Base-by-base conservation (phyloP, 2,329 filamentous ascomycete species). In the Neonectria punicea region DNA sequence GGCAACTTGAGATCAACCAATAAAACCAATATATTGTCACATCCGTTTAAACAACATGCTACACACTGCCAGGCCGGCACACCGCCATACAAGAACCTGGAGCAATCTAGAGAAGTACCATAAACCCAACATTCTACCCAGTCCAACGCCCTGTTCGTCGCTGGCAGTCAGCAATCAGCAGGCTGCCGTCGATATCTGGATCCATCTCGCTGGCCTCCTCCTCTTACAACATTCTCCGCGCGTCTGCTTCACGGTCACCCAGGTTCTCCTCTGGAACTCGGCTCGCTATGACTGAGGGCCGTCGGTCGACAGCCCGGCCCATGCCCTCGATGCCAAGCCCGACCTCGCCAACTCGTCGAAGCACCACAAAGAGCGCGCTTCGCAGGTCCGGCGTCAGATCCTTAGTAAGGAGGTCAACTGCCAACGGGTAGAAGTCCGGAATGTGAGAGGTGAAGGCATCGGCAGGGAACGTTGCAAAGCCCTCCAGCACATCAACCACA, bases 401-500 rank as follows among this genome's bases (percentile, higher is more conserved):
- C 66, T 93, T 92, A 67, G 87, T 88, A 60, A 99, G 83, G 16
- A 99, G 82, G 58, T 97, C 94, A 0, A 98, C 89, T 4, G 90
- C 88, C 16, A 98, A 83, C 3, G 94, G 93, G 75, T 97, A 97
- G 79, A 99, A 98, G 4, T 89, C 89, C 50, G 88, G 84, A 8
- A 97, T 87, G 73, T 98, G 90, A 63, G 90, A 89, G 58, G 88
- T 87, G 73, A 99, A 99, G 47, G 93, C 92, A 25, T 90, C 86
- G 18, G 88, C 85, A 0, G 93, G 92, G 82, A 98, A 98, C 7
- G 89, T 91, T 0, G 90, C 90, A 78, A 95, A 98, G 1, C 96
- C 96, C 75, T 99, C 95, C 10, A 99, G 85, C 9, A 99, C 96
- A 76, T 97, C 96, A 18, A 99, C 94, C 2, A 99, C 96, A 0